A percentile compares a stretch with the other conserved stretches of the same genome.
Conservation (phyloP, 371 early-diverging fungal species). For the Mucor saturninus region DNA sequence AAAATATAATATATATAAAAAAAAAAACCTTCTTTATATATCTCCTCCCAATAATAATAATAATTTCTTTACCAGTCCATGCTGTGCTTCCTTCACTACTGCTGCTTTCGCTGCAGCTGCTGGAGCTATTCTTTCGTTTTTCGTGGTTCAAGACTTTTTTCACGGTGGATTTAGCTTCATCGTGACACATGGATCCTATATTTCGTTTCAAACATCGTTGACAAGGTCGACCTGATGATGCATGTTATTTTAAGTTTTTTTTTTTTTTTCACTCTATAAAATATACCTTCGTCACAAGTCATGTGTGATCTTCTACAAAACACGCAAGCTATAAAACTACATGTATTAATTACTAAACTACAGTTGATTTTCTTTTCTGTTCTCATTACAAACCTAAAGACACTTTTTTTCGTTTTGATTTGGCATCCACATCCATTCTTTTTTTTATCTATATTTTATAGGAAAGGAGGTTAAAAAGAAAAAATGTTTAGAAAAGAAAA, state of each 20-base stretch:
- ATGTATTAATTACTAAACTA: constrained; percentile 8
- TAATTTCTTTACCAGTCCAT: background rate
- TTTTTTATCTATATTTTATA: too few species aligned
- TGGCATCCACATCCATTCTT: background rate
- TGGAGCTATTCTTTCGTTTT: constrained; percentile 10
- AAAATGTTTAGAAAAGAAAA: background rate
- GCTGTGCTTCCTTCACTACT: background rate
- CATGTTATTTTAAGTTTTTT: background rate
- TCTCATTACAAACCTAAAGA: constrained; percentile 11
- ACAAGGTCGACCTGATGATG: constrained; percentile 71
- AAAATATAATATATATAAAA: background rate
- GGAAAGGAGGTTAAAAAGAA: background rate
- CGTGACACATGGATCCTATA: constrained; percentile 31
- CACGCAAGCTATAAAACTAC: constrained; percentile 60
- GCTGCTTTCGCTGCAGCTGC: constrained; percentile 8
- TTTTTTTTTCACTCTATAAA: constrained; percentile 29
- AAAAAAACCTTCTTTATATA: background rate
- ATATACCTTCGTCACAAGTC: constrained; percentile 65
- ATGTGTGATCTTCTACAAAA: constrained; percentile 79
- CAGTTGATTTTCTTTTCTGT: background rate
- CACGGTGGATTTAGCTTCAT: constrained; percentile 6
- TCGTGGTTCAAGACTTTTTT: background rate
- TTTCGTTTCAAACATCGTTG: constrained; percentile 85
- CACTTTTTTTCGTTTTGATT: constrained; percentile 6
- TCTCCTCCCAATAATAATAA: background rate